Evolutionary conservation across 345 rosid species (phyloP).

Genomic region (Gossypium rotundifolium): DNA sequence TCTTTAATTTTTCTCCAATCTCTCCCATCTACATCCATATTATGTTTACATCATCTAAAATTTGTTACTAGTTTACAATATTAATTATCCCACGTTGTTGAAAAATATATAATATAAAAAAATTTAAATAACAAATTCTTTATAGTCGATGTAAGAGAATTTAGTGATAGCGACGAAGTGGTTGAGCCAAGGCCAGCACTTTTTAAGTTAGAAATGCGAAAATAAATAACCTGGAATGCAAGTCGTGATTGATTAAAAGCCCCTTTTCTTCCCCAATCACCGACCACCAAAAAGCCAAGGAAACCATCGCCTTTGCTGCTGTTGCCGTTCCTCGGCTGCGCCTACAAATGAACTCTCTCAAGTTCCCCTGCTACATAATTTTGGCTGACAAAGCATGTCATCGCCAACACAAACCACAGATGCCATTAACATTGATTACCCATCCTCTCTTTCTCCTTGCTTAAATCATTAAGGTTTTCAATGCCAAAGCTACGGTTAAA

Average conservation of each 20-base stretch:
- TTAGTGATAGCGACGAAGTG: no score
- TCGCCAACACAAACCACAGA: background rate
- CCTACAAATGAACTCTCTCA: conserved; percentile 27
- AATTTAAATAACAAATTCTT: no score
- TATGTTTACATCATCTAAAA: background rate
- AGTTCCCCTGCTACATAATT: conserved; percentile 32
- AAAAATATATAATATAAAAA: no score
- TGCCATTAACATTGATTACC: background rate
- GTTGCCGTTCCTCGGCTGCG: conserved; percentile 20
- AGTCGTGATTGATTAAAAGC: conserved; percentile 58
- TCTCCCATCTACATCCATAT: conserved; percentile 65
- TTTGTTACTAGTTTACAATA: background rate
- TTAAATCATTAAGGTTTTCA: background rate
- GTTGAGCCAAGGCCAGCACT: no score
- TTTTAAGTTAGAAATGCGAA: background rate
- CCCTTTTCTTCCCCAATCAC: conserved; percentile 92
- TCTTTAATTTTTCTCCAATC: conserved; percentile 47
- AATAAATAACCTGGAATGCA: conserved; percentile 45
- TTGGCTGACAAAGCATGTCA: conserved; percentile 7
- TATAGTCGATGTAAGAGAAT: accelerated
- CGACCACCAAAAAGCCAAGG: conserved; percentile 21
- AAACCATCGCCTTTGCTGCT: conserved; percentile 34
- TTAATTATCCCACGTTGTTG: no score
- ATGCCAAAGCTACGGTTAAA: background rate
- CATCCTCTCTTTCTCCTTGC: background rate